Evolutionary conservation across 768 basidiomycete genomes (phyloP), one percentile per base, ranked within the genome.

Genomic region (Pisolithus marmoratus): DNA sequence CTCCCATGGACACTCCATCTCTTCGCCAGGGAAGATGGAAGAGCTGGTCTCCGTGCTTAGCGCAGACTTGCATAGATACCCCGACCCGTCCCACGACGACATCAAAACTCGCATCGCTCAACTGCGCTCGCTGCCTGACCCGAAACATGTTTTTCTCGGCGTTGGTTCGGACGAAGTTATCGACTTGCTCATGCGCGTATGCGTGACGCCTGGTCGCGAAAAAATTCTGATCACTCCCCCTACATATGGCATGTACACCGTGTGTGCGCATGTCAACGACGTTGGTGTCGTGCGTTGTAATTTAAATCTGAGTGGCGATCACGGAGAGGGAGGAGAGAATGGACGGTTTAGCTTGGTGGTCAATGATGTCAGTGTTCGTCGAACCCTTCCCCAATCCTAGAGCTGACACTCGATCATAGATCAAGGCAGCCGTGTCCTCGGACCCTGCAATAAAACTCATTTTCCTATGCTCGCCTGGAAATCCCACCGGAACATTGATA

Each of bases 81-180:
- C 96, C 1, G 90, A 92, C 54, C 96, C 96, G 0, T 85, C 89
- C 4, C 87, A 96, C 65, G 78, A 83, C 46, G 67, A 73, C 27
- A 84, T 99, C 60, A 96, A 96, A 65, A 53, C 70, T 5, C 80
- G 82, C 22, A 83, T 97, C 52, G 90, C 87, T 12, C 63, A 73
- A 4, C 73, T 97, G 36, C 82, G 96, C 15, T 76, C 76, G 6
- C 70, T 97, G 0, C 81, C 88, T 2, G 74, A 73, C 0, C 46
- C 63, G 38, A 77, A 84, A 52, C 78, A 90, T 61, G 81, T 97
- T 38, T 97, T 97, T 65, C 80, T 99, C 3, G 96, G 96, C 3
- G 96, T 98, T 0, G 96, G 96, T 2, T 93, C 90, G 0, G 96
- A 99, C 69, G 96, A 99, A 62, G 85, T 94, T 38, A 94, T 98